A percentile compares a stretch with the other conserved stretches of the same genome.
These are phyloP conservation scores for Ganoderma sinense DNA, from an alignment of 1,284 basidiomycete genomes.

Conservation along the genomic window DNA sequence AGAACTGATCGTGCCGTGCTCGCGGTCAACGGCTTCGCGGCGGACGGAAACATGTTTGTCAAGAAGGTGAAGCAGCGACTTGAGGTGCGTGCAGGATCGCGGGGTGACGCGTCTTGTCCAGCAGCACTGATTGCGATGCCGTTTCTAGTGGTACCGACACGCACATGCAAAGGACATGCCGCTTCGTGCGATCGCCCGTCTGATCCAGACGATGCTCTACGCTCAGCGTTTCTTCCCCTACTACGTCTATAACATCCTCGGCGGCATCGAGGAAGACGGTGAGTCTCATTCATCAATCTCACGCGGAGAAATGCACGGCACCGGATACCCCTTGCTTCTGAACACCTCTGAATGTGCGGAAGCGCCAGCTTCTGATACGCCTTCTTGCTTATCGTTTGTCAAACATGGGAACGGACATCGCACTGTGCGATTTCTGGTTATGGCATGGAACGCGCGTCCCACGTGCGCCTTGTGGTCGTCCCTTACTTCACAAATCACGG, in stretches of 20 bases:
- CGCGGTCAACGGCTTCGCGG: conserved; percentile 94
- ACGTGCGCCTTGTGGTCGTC: background rate
- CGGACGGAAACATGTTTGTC: conserved; percentile 95
- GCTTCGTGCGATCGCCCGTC: conserved; percentile 88
- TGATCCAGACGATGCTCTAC: conserved; percentile 97
- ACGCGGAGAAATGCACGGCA: background rate
- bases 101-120: conserved; percentile 14
- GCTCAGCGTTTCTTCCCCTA: conserved; percentile 95
- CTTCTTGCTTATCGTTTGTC: conserved; percentile 1
- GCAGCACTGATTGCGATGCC: conserved; percentile 10
- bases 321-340: conserved; percentile 6
- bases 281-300: conserved; percentile 41
- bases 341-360: background rate
- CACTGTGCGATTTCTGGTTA: conserved; percentile 5
- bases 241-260: conserved; percentile 95
- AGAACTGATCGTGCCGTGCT: conserved; percentile 94
- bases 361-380: background rate
- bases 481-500: background rate
- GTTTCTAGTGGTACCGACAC: conserved; percentile 88
- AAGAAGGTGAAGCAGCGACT: conserved; percentile 93
- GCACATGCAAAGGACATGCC: conserved; percentile 95
- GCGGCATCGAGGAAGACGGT: conserved; percentile 95
- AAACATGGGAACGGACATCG: background rate
- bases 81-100: conserved; percentile 63
- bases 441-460: conserved; percentile 14